Conservation (phyloP, 176 grass and related monocot species). For the Aechmea fasciata region DNA sequence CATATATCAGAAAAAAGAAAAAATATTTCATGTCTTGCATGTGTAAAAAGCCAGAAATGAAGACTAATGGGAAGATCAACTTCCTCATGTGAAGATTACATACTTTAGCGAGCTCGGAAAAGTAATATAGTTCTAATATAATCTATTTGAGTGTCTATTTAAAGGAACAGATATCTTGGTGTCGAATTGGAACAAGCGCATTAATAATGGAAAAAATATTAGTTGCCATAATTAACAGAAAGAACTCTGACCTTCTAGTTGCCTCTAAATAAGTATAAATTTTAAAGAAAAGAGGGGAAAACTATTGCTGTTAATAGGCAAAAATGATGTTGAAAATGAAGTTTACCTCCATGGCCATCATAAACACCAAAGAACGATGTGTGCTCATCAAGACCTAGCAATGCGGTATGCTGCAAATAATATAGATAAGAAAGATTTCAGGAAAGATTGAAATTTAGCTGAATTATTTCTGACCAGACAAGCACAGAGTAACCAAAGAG, state of each 20-base stretch:
- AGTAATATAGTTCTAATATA: too few species aligned
- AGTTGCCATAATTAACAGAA: too few species aligned
- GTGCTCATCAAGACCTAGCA: conserved; percentile 40
- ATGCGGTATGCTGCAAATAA: conserved; percentile 44
- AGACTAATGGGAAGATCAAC: too few species aligned
- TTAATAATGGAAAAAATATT: too few species aligned
- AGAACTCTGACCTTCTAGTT: too few species aligned
- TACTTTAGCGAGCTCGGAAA: too few species aligned
- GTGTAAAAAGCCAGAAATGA: too few species aligned
- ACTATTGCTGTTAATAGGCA: not conserved
- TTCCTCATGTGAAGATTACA: too few species aligned
- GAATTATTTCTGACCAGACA: not conserved
- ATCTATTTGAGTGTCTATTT: too few species aligned
- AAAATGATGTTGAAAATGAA: not conserved
- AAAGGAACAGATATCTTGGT: too few species aligned
- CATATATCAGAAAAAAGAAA: not conserved
- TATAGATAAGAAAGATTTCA: conserved; percentile 10
- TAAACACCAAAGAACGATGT: conserved; percentile 82
- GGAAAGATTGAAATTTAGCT: not conserved
- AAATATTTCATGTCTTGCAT: too few species aligned
- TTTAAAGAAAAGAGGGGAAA: not conserved
- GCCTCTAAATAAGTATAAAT: not conserved
- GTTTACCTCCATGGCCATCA: conserved; percentile 71
- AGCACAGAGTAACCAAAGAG: not conserved
- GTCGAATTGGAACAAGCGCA: too few species aligned